phyloP scores from a whole-genome alignment of 2,329 filamentous ascomycete species.

The Corniculantispora saksenae region DNA sequence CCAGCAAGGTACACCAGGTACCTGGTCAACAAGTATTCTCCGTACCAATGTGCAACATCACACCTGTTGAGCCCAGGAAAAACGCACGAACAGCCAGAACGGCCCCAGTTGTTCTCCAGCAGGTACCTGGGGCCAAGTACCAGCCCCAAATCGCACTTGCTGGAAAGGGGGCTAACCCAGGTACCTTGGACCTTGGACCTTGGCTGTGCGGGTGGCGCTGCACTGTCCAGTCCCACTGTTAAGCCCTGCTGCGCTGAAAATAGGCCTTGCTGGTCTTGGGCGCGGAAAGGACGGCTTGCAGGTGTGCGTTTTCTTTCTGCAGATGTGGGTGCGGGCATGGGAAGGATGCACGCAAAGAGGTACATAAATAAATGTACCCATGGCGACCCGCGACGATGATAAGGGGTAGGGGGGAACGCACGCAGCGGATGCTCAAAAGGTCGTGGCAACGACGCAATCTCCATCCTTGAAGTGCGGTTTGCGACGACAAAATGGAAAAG shows the following conservation, averaged over 20 bases:
- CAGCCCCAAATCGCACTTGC: neutral
- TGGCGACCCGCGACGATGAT: neutral
- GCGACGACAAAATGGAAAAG: neutral
- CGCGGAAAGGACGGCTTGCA: constrained; percentile 6
- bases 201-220: constrained; percentile 11
- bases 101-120: neutral
- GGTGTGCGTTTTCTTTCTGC: neutral
- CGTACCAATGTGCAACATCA: neutral
- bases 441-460: neutral
- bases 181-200: no score
- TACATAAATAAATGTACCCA: neutral
- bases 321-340: neutral
- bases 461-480: neutral
- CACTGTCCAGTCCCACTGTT: constrained; percentile 15
- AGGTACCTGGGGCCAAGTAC: neutral
- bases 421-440: neutral
- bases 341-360: neutral
- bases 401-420: neutral
- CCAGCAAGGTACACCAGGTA: no score
- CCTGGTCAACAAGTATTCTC: neutral
- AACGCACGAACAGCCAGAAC: no score
- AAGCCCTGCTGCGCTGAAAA: constrained; percentile 20
- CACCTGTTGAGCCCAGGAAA: no score
- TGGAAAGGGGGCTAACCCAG: constrained; percentile 5
- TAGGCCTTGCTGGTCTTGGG: constrained; percentile 7